Conservation (phyloP, 192 early-diverging fungal species). For the Dimargaris xerosporica region DNA sequence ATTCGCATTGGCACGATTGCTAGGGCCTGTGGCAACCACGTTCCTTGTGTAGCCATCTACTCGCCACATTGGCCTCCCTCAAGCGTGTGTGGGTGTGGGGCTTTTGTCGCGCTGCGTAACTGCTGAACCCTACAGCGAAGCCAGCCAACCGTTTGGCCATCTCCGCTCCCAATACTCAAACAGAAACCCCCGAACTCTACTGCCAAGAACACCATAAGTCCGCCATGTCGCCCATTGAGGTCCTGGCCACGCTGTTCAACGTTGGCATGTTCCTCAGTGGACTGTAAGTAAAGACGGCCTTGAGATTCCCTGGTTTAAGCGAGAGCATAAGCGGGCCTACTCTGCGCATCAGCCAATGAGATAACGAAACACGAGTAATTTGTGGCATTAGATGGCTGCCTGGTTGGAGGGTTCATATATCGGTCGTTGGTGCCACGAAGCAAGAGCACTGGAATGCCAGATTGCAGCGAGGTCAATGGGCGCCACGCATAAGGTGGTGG, state of each 20-base stretch:
- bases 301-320: background rate
- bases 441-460: background rate
- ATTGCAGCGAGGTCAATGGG: background rate
- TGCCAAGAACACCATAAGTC: too few species aligned
- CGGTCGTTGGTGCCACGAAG: background rate
- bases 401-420: background rate
- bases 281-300: background rate
- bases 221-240: background rate
- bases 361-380: background rate
- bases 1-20: too few species aligned
- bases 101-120: too few species aligned
- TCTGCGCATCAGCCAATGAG: too few species aligned
- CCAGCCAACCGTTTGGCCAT: too few species aligned
- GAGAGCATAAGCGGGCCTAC: background rate
- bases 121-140: too few species aligned
- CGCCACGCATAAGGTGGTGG: background rate
- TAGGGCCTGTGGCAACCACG: too few species aligned
- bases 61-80: too few species aligned
- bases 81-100: too few species aligned
- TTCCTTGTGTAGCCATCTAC: too few species aligned
- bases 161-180: too few species aligned
- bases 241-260: background rate
- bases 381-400: background rate
- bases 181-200: too few species aligned
- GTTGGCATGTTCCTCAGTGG: slow-evolving; percentile 4